Evolutionary conservation across 371 early-diverging fungal species (phyloP), one percentile per base, ranked within the genome.

Genomic region (Rhizopus arrhizus): DNA sequence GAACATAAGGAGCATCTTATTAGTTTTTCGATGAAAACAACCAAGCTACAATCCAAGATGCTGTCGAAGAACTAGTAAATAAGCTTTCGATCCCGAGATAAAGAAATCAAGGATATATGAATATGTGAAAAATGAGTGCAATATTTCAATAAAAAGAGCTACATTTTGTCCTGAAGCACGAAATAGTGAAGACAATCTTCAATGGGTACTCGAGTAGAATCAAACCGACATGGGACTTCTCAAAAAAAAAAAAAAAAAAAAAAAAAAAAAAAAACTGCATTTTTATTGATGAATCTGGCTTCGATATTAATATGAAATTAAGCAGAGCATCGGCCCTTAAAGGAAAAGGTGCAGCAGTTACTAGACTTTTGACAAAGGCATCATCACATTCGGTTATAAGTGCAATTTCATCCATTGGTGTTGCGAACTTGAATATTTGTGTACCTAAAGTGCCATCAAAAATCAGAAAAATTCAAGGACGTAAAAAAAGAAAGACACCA

Each of bases 401-500:
- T 12, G 43, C 22, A 22, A 59, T 59, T 32, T 59, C 52, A 13
- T 15, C 45, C 45, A 10, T 43, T 51, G n/a, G 35, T 51, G 22
- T 22, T 22, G 22, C 22, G n/a, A 59, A 51, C 33, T 2, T 59
- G 33, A 58, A 42, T 41, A 49, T 50, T 41, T 38, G 58, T 29
- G 50, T 58, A 29, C 58, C 58, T 29, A 58, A 41, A 16, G 2
- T 53, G 52, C 42, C 22, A 2, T 2, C 22, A 22, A 22, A 22
- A 22, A 22, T 22, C 22, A 22, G 22, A 22, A 22, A 22, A 22
- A 22, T 22, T 22, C 22, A 22, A 22, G 22, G 22, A 22, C 35
- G 56, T 22, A 48, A 41, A 49, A 41, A 49, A n/a, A 51, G 49
- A 31, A 58, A 58, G 52, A 53, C 42, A 34, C 22, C 22, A 22